These are phyloP conservation scores for Colletotrichum eleusines DNA, from an alignment of 2,329 filamentous ascomycete genomes.

Conservation along the genomic window DNA sequence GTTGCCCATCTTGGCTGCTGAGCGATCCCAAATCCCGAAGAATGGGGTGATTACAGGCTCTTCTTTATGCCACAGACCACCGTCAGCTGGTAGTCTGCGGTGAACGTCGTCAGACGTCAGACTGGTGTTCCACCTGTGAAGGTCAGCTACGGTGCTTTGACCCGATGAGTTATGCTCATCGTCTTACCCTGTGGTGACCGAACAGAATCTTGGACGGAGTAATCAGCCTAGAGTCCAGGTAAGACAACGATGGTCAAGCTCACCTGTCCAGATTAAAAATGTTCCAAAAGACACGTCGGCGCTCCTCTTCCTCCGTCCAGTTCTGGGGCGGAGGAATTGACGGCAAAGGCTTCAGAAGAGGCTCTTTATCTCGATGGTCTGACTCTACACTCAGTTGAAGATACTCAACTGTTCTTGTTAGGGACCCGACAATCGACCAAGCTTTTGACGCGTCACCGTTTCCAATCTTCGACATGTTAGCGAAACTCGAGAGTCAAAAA, in stretches of 20 bases:
- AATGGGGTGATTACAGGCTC: conserved; percentile 56
- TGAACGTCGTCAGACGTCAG: conserved; percentile 50
- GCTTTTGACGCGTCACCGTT: conserved; percentile 42
- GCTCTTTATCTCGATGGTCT: conserved; percentile 37
- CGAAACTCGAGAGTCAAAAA: neutral
- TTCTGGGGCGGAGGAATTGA: conserved; percentile 47
- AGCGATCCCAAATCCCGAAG: conserved; percentile 60
- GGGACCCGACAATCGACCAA: conserved; percentile 42
- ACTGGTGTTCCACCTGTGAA: conserved; percentile 50
- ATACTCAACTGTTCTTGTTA: conserved; percentile 43
- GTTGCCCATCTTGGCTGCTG: conserved; percentile 54
- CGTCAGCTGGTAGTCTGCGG: conserved; percentile 52
- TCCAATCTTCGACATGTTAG: conserved; percentile 39
- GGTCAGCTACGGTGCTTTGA: neutral
- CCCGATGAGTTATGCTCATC: rapidly evolving
- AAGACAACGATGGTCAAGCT: neutral
- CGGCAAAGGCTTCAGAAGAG: conserved; percentile 46
- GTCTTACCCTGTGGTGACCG: conserved; percentile 44
- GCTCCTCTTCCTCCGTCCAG: conserved; percentile 51
- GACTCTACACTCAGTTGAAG: conserved; percentile 42
- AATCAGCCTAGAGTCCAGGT: rapidly evolving
- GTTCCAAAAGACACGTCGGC: conserved; percentile 51
- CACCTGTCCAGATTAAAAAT: conserved; percentile 51
- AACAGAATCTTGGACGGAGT: conserved; percentile 43
- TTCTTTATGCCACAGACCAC: conserved; percentile 55